Base-by-base conservation (phyloP, 1,284 basidiomycete species). In the Naganishia albida region DNA sequence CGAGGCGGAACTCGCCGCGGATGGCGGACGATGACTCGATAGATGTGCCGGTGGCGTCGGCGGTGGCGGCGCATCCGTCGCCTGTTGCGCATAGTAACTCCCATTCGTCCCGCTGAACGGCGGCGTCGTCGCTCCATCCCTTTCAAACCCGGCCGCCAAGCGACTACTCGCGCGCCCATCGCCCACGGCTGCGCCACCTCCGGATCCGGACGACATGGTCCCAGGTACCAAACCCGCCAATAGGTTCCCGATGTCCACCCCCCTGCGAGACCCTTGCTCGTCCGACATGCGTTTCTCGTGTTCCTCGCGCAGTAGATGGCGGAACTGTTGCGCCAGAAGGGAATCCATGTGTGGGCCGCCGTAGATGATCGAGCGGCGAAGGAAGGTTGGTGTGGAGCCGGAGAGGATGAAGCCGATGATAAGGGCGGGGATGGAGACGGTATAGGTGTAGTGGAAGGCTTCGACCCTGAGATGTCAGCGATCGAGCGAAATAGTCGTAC, bases 391-490 rank as follows among this genome's bases (percentile, higher is more conserved):
- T 1, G 72, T 73, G 0, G 76, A 71, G 4, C 75, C 75, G 8
- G 74, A 73, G 44, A 77, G 71, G 57, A 80, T 79, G 54, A 80
- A 71, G 28, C 75, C 71, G 62, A 80, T 78, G 56, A 80, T 68
- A 23, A 80, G 72, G 4, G 76, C 76, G 7, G 78, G 77, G 25
- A 80, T 63, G 2, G 75, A 73, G 20, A 72, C 71, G 12, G 76
- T 79, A 62, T 78, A 80, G 51, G 77, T 71, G 63, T 78, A 75
- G 65, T 80, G 78, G 63, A 79, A 80, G 25, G 78, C 75, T 68
- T 80, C 78, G 55, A 76, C 74, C 78, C 78, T 80, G 66, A n/a
- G n/a, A n/a, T 13, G 20, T 7, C 18, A 4, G 20, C 42, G 43
- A 20, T 44, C 25, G 25, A 46, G 46, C 46, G 46, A 25, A 20